These are phyloP conservation scores for Wickerhamomyces strasburgensis DNA, from an alignment of 805 yeast genomes.

Conservation along the genomic window DNA sequence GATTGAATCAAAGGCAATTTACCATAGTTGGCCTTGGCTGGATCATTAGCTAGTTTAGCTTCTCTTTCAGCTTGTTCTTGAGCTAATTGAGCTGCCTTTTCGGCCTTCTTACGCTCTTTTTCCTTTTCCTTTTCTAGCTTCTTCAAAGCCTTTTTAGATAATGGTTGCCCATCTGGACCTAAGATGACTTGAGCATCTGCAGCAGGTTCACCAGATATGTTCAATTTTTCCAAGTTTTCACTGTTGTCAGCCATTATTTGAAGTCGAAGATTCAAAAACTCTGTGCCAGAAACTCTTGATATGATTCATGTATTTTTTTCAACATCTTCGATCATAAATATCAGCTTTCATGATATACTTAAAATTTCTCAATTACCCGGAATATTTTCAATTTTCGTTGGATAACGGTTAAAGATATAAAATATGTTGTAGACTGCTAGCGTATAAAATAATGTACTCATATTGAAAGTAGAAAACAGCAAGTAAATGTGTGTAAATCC, in stretches of 20 bases:
- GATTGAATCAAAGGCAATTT: slow-evolving; percentile 76
- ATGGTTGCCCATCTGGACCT: slow-evolving; percentile 76
- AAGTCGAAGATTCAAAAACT: too few species aligned
- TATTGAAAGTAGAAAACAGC: too few species aligned
- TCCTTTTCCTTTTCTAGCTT: slow-evolving; percentile 91
- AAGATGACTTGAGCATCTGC: slow-evolving; percentile 25
- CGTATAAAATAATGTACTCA: too few species aligned
- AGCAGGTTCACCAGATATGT: slow-evolving; percentile 38
- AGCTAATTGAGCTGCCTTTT: slow-evolving; percentile 82
- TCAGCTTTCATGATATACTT: too few species aligned
- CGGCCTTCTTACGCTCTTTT: slow-evolving; percentile 89
- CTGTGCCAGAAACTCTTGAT: too few species aligned
- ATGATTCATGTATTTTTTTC: too few species aligned
- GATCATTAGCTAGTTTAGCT: slow-evolving; percentile 73
- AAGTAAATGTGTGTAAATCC: too few species aligned
- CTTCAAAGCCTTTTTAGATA: slow-evolving; percentile 91
- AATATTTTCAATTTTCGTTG: too few species aligned
- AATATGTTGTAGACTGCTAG: too few species aligned
- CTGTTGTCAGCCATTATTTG: slow-evolving; percentile 16
- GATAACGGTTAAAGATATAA: too few species aligned
- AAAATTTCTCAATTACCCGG: too few species aligned
- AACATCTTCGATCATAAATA: too few species aligned
- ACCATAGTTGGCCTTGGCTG: slow-evolving; percentile 86
- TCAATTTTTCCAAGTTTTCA: slow-evolving; percentile 12
- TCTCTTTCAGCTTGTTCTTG: slow-evolving; percentile 69